Percentiles rank a stretch among this genome's conserved stretches.
phyloP scores from a whole-genome alignment of 1,284 basidiomycete genomes.

The Vanrija pseudolonga region DNA sequence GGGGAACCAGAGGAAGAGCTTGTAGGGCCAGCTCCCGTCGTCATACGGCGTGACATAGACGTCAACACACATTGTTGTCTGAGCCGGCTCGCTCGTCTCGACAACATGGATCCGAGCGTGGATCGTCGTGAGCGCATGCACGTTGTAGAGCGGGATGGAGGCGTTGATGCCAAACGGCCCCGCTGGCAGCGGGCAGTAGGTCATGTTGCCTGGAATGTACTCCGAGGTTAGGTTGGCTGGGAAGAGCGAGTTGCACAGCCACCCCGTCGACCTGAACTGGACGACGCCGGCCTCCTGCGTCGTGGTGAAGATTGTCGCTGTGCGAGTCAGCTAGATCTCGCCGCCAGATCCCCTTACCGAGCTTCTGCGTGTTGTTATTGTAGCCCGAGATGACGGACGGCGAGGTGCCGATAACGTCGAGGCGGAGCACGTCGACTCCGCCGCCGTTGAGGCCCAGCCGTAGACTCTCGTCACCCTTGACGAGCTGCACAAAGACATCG shows the following conservation, averaged over 20 bases:
- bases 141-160: conserved; percentile 63
- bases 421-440: conserved; percentile 39
- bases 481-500: conserved; percentile 69
- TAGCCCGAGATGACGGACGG: conserved; percentile 58
- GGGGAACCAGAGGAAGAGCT: conserved; percentile 75
- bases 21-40: conserved; percentile 63
- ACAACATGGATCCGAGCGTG: conserved; percentile 80
- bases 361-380: conserved; percentile 59
- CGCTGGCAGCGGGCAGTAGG: conserved; percentile 68
- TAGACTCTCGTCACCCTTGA: conserved; percentile 49
- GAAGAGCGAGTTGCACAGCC: conserved; percentile 68
- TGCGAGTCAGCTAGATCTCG: conserved; percentile 5
- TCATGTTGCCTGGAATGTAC: conserved; percentile 49
- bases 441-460: conserved; percentile 32
- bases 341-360: conserved; percentile 54
- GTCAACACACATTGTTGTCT: conserved; percentile 76
- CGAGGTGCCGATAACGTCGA: conserved; percentile 42
- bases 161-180: conserved; percentile 80
- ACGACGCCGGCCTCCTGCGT: conserved; percentile 73
- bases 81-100: conserved; percentile 65
- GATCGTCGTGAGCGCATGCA: conserved; percentile 75
- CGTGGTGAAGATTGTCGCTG: conserved; percentile 79
- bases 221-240: conserved; percentile 60
- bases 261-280: conserved; percentile 65
- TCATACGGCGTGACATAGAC: conserved; percentile 73